Evolutionary conservation across 441 rosid species (phyloP), one percentile per base, ranked within the genome.

Genomic region (Populus trichocarpa): DNA sequence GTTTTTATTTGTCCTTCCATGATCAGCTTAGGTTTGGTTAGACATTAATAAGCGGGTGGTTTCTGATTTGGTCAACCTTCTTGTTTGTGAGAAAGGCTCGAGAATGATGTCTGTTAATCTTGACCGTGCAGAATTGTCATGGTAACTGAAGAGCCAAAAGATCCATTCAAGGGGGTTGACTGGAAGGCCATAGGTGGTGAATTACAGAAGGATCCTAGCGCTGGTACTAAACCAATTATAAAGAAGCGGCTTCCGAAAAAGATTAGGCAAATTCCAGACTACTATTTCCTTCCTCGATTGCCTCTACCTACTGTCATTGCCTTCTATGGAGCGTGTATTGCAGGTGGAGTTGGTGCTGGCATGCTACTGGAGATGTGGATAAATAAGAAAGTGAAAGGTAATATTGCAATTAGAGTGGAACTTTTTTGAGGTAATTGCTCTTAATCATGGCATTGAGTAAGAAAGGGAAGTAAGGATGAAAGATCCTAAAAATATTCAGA

Each of bases 341-440:
- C 92, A 1, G 93, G 90, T 75, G 98, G 97, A 71, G 81, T 95
- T 42, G 97, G 98, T 74, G 96, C 97, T 70, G 99, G 96, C 75
- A 95, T 95, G 97, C 77, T 93, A 79, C 18, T 93, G 23, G 97
- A 95, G 87, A 73, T 83, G 67, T 93, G 97, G 97, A 91, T 93
- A 82, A 87, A 90, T 84, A 89, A 87, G 82, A 93, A 93, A 84
- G 88, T 92, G 66, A 87, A 90, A 93, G 93, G 93, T 89, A 83
- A 46, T 46, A 13, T 46, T 46, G 53, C 53, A 46, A 12, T 13
- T 46, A 46, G 0, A 46, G 0, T 8, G 33, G 46, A 40, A 40
- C 46, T 10, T 40, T 11, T 40, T 11, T 3, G 1, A 11, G 14
- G 46, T 11, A 40, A 40, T 40, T 11, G 14, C 46, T 40, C 46